phyloP scores from a whole-genome alignment of 1,139 yeast species.

The Taphrina deformans region DNA sequence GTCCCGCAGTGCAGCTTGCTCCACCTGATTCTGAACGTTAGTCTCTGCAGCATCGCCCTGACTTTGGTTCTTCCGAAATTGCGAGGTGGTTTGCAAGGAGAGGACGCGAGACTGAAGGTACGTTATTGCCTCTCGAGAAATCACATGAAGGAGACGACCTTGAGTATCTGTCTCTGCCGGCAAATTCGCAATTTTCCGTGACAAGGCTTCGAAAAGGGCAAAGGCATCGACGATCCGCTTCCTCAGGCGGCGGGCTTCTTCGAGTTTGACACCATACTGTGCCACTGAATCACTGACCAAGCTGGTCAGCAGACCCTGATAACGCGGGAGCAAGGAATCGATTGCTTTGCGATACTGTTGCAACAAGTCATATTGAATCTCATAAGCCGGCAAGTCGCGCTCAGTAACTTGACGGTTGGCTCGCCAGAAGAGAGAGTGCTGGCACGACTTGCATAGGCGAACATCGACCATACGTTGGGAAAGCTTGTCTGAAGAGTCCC shows the following conservation, averaged over 20 bases:
- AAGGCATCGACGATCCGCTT: conserved; percentile 51
- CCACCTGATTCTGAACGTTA: neutral
- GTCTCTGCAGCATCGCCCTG: neutral
- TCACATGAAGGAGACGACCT: neutral
- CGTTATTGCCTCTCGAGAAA: conserved; percentile 3
- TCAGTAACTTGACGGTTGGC: neutral
- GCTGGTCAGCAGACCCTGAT: conserved; percentile 47
- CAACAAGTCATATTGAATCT: conserved; percentile 46
- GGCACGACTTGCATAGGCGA: conserved; percentile 4
- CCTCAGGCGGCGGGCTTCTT: conserved; percentile 48
- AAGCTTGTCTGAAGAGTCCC: neutral
- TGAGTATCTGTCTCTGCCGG: conserved; percentile 1
- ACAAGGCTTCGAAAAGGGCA: conserved; percentile 50
- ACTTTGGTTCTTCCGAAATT: neutral
- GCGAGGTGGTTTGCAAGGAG: neutral
- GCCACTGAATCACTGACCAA: conserved; percentile 44
- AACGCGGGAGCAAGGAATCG: conserved; percentile 48
- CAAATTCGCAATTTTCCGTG: conserved; percentile 47
- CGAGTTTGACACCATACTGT: conserved; percentile 38
- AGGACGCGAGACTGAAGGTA: conserved; percentile 13
- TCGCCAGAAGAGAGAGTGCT: neutral
- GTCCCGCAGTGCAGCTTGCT: conserved; percentile 16
- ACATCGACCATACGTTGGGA: neutral
- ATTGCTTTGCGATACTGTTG: conserved; percentile 41
- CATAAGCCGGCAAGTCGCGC: conserved; percentile 37